Evolutionary conservation across 495 filamentous ascomycete species (phyloP).

Genomic region (Xylaria palmicola): DNA sequence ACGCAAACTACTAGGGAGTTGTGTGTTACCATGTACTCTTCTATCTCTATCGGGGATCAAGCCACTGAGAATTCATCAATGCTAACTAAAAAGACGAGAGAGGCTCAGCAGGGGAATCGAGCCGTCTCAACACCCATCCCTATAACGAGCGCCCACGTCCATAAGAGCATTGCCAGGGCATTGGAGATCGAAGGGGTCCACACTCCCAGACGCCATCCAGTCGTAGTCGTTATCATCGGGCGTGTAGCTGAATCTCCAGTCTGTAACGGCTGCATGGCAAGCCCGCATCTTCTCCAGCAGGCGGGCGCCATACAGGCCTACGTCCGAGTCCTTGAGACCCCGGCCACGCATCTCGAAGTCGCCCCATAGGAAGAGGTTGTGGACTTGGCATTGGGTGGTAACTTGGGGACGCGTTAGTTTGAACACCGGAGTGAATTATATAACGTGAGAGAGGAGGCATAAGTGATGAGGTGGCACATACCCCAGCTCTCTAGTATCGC

Average conservation of each 20-base stretch:
- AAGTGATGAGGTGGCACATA: no score
- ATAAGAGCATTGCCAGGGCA: neutral
- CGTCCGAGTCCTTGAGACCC: conserved; percentile 1
- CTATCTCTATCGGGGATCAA: neutral
- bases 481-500: neutral
- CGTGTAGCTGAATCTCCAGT: conserved; percentile 3
- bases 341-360: neutral
- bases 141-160: neutral
- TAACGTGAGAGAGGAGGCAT: no score
- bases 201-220: neutral
- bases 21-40: neutral
- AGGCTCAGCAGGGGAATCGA: neutral
- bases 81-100: neutral
- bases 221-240: conserved; percentile 3
- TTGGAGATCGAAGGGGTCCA: neutral
- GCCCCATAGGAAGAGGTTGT: neutral
- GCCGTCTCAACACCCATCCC: neutral
- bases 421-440: no score
- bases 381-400: neutral
- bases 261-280: neutral
- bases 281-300: neutral
- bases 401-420: no score
- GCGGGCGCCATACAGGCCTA: neutral
- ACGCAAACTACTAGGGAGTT: neutral
- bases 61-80: no score